These are phyloP conservation scores for Colletotrichum sidae DNA, from an alignment of 2,329 filamentous ascomycete species.

Conservation along the genomic window DNA sequence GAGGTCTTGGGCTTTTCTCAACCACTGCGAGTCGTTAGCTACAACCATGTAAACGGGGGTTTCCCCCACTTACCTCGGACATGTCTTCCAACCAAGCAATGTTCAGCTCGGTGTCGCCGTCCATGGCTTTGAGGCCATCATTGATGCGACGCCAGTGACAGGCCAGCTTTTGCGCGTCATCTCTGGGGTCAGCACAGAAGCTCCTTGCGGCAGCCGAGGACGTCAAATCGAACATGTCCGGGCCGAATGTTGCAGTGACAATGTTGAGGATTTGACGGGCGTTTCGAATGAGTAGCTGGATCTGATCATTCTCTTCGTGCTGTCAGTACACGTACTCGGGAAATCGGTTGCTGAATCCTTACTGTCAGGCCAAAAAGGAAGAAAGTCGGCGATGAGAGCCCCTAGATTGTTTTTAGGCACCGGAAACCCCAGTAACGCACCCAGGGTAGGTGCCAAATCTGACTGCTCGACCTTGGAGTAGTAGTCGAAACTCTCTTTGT, in stretches of 20 bases:
- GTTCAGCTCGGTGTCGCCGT: slow-evolving; percentile 44
- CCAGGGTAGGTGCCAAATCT: slow-evolving; percentile 90
- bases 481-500: slow-evolving; percentile 80
- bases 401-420: slow-evolving; percentile 91
- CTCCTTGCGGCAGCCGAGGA: slow-evolving; percentile 37
- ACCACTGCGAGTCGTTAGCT: slow-evolving; percentile 62
- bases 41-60: neutral
- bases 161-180: slow-evolving; percentile 68
- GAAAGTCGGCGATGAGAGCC: slow-evolving; percentile 82
- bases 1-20: slow-evolving; percentile 77
- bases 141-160: slow-evolving; percentile 73
- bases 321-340: neutral
- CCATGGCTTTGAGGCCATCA: slow-evolving; percentile 31
- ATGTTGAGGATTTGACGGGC: slow-evolving; percentile 83
- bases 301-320: slow-evolving; percentile 61
- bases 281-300: slow-evolving; percentile 81
- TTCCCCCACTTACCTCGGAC: slow-evolving; percentile 49
- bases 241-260: slow-evolving; percentile 77
- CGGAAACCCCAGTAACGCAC: slow-evolving; percentile 87
- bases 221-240: slow-evolving; percentile 53
- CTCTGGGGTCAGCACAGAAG: slow-evolving; percentile 51
- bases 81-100: slow-evolving; percentile 57
- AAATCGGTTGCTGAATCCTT: slow-evolving; percentile 40
- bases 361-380: slow-evolving; percentile 80
- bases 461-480: slow-evolving; percentile 92